A percentile compares a stretch with the other conserved stretches of the same genome.
phyloP scores from a whole-genome alignment of 2,329 filamentous ascomycete species.

The Thermothelomyces thermophilus region DNA sequence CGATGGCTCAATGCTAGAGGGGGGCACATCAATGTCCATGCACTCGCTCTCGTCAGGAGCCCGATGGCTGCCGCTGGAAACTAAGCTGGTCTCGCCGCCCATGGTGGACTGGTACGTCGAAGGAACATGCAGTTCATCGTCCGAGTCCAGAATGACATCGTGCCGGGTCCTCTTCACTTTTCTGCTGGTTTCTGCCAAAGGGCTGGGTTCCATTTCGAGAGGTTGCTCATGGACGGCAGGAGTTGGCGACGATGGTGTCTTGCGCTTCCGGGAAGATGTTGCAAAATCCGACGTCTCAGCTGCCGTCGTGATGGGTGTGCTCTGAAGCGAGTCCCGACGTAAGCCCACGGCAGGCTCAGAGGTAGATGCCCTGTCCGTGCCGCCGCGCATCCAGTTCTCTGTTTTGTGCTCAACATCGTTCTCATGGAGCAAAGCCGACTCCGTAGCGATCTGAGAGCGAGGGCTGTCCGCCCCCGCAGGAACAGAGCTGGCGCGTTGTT shows the following conservation, averaged over 20 bases:
- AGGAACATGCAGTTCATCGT: constrained; percentile 47
- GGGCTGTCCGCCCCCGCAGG: constrained; percentile 2
- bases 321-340: not conserved
- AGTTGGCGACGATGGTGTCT: constrained; percentile 14
- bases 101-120: constrained; percentile 24
- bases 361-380: not conserved
- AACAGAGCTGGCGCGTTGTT: constrained; percentile 5
- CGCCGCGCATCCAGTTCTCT: not conserved
- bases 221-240: not conserved
- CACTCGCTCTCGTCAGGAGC: not conserved
- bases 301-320: not conserved
- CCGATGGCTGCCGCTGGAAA: not conserved
- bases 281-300: not conserved
- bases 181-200: constrained; percentile 6
- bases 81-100: not conserved
- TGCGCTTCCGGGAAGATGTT: constrained; percentile 18
- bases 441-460: constrained; percentile 1
- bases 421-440: not conserved
- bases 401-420: not conserved
- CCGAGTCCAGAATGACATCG: constrained; percentile 48
- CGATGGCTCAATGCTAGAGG: constrained; percentile 1
- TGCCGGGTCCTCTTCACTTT: constrained; percentile 22
- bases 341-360: not conserved
- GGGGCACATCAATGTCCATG: constrained; percentile 14
- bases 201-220: not conserved